These are phyloP conservation scores for Hericium alpestre DNA, from an alignment of 768 basidiomycete species.

Conservation along the genomic window DNA sequence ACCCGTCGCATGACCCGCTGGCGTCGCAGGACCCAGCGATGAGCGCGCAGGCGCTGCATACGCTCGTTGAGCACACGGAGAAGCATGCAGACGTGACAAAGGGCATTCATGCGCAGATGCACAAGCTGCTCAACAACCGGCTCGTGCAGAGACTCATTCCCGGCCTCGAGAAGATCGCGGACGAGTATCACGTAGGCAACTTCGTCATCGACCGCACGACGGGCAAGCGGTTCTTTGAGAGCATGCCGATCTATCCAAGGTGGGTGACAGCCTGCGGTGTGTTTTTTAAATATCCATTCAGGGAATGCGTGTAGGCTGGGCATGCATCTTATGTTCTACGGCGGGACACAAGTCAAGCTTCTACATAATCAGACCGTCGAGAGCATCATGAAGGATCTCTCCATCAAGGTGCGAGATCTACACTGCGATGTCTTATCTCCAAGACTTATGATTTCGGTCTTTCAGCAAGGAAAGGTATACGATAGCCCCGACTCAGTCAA, in stretches of 20 bases:
- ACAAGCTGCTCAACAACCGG: slow-evolving; percentile 18
- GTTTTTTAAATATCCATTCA: background rate
- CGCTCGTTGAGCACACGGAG: slow-evolving; percentile 28
- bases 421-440: background rate
- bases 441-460: background rate
- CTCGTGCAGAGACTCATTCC: slow-evolving; percentile 42
- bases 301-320: slow-evolving; percentile 30
- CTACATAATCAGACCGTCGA: slow-evolving; percentile 40
- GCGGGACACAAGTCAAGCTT: slow-evolving; percentile 37
- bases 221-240: slow-evolving; percentile 26
- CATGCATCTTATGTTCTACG: slow-evolving; percentile 70
- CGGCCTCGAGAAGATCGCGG: slow-evolving; percentile 43
- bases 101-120: slow-evolving; percentile 25
- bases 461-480: slow-evolving; percentile 45
- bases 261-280: background rate
- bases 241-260: slow-evolving; percentile 9
- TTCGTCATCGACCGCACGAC: slow-evolving; percentile 41
- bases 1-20: background rate
- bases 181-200: slow-evolving; percentile 47
- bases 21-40: background rate
- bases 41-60: slow-evolving; percentile 23
- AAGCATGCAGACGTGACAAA: slow-evolving; percentile 16
- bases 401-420: slow-evolving; percentile 31
- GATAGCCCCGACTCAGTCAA: slow-evolving; percentile 40
- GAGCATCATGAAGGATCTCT: slow-evolving; percentile 41